Evolutionary conservation across 768 basidiomycete species (phyloP).

Genomic region (Lactarius pseudohatsudake): DNA sequence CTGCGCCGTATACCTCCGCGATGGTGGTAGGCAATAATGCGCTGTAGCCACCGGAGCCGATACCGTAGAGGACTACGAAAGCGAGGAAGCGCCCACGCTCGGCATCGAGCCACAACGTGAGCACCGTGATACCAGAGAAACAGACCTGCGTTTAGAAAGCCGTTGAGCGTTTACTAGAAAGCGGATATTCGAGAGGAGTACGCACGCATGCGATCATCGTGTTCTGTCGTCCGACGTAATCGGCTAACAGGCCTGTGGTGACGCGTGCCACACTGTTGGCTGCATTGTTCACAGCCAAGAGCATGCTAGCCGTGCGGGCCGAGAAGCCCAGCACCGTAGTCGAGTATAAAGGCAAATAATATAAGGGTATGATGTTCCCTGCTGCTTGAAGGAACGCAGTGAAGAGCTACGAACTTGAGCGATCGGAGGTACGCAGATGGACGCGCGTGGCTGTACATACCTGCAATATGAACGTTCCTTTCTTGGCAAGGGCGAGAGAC

Average conservation of each 20-base stretch:
- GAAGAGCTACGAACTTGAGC: slow-evolving; percentile 34
- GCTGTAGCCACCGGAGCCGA: slow-evolving; percentile 48
- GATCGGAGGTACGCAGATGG: neutral
- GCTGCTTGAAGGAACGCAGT: slow-evolving; percentile 46
- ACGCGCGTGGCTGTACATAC: slow-evolving; percentile 25
- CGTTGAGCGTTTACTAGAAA: neutral
- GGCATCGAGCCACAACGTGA: slow-evolving; percentile 46
- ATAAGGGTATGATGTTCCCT: slow-evolving; percentile 46
- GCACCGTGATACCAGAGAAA: slow-evolving; percentile 41
- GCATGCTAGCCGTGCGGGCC: slow-evolving; percentile 38
- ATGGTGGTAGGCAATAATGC: slow-evolving; percentile 46
- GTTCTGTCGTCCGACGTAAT: slow-evolving; percentile 45
- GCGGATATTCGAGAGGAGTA: neutral
- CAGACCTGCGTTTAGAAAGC: slow-evolving; percentile 35
- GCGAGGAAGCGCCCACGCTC: slow-evolving; percentile 40
- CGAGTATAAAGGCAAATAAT: slow-evolving; percentile 46
- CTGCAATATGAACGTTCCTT: slow-evolving; percentile 45
- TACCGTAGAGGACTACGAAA: slow-evolving; percentile 44
- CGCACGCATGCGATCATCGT: slow-evolving; percentile 43
- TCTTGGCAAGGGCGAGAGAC: slow-evolving; percentile 40
- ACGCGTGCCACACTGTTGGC: slow-evolving; percentile 46
- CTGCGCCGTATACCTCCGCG: slow-evolving; percentile 44
- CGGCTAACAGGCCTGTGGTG: slow-evolving; percentile 44
- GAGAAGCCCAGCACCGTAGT: slow-evolving; percentile 42
- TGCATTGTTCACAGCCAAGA: slow-evolving; percentile 44